phyloP scores from a whole-genome alignment of 208 protist genomes.

The Leptomonas pyrrhocoris region DNA sequence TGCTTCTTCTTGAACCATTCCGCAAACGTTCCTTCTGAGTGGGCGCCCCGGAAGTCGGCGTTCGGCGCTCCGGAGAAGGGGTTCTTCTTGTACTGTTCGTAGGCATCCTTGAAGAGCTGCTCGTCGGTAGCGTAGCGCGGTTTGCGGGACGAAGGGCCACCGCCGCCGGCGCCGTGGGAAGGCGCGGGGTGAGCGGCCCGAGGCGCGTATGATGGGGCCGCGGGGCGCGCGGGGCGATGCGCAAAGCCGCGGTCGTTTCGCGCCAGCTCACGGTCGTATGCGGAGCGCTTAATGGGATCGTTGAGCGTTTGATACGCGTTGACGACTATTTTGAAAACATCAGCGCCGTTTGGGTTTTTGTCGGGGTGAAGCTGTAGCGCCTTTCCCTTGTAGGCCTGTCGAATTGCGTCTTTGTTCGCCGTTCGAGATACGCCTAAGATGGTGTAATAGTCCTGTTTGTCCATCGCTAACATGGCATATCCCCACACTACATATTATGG shows the following conservation, averaged over 20 bases:
- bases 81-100: constrained; percentile 79
- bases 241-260: constrained; percentile 48
- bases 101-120: constrained; percentile 81
- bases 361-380: constrained; percentile 88
- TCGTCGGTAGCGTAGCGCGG: constrained; percentile 64
- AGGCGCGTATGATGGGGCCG: constrained; percentile 10
- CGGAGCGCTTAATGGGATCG: constrained; percentile 67
- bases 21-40: constrained; percentile 61
- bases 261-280: constrained; percentile 73
- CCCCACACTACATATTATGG: background rate
- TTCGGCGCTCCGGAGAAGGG: constrained; percentile 29
- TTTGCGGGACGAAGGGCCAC: constrained; percentile 20
- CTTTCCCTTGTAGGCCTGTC: constrained; percentile 83
- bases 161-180: constrained; percentile 7
- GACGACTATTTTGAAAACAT: constrained; percentile 78
- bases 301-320: constrained; percentile 84
- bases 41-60: constrained; percentile 46
- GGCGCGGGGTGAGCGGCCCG: constrained; percentile 4
- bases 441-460: constrained; percentile 73
- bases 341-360: constrained; percentile 89
- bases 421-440: constrained; percentile 72
- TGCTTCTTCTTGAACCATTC: constrained; percentile 88
- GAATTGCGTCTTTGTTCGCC: constrained; percentile 80
- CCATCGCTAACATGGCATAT: constrained; percentile 36
- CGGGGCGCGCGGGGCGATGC: constrained; percentile 4